A percentile compares a stretch with the other conserved stretches of the same genome.
phyloP scores from a whole-genome alignment of 495 filamentous ascomycete species.

The Aspergillus affinis region DNA sequence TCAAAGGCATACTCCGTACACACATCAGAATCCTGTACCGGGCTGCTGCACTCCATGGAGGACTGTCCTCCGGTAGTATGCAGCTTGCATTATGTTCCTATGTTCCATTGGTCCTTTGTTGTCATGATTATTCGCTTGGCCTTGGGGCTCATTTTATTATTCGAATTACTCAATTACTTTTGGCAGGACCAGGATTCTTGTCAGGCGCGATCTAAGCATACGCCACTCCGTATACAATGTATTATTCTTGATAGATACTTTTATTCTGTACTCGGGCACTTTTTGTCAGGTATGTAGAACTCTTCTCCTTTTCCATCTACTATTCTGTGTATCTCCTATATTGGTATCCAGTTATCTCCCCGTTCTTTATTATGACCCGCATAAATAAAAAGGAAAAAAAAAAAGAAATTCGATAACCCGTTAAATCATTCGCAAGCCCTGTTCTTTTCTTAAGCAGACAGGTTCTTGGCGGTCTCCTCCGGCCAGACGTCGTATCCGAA shows the following conservation, averaged over 20 bases:
- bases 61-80: slow-evolving; percentile 27
- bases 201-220: too few species aligned
- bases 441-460: slow-evolving; percentile 29
- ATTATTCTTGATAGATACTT: neutral
- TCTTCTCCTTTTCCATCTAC: too few species aligned
- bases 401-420: slow-evolving; percentile 7
- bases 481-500: slow-evolving; percentile 56
- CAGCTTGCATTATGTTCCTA: slow-evolving; percentile 1
- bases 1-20: neutral
- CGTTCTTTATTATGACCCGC: slow-evolving; percentile 23
- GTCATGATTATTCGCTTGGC: neutral
- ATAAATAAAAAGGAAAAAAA: slow-evolving; percentile 42
- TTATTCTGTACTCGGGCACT: neutral
- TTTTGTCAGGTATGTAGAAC: too few species aligned
- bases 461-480: slow-evolving; percentile 43
- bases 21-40: neutral
- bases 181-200: neutral
- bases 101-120: neutral
- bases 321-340: neutral
- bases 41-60: slow-evolving; percentile 17
- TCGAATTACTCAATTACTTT: neutral
- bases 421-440: neutral
- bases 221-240: too few species aligned
- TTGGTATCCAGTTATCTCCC: neutral
- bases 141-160: neutral